Evolutionary conservation across 768 basidiomycete genomes (phyloP).

Genomic region (Terana coerulea): DNA sequence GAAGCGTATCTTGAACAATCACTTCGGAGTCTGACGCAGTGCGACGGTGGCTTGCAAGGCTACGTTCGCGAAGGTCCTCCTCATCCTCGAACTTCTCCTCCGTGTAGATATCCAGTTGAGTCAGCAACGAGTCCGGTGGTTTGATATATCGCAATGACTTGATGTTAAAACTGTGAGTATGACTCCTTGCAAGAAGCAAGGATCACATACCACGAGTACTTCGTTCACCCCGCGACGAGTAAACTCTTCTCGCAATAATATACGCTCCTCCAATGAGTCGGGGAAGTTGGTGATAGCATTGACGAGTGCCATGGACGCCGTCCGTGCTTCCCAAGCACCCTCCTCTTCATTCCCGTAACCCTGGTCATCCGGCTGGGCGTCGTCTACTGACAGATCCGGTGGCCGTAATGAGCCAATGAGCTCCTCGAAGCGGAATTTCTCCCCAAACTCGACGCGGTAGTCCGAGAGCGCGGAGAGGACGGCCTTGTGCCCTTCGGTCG

Average conservation of each 20-base stretch:
- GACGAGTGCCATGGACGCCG: slow-evolving; percentile 70
- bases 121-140: slow-evolving; percentile 76
- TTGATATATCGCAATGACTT: slow-evolving; percentile 73
- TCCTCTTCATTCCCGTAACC: slow-evolving; percentile 49
- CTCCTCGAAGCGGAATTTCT: slow-evolving; percentile 77
- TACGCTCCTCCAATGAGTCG: slow-evolving; percentile 72
- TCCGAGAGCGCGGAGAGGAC: slow-evolving; percentile 81
- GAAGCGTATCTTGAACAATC: slow-evolving; percentile 58
- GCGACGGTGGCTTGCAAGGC: slow-evolving; percentile 26
- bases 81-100: slow-evolving; percentile 93
- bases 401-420: slow-evolving; percentile 62
- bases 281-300: slow-evolving; percentile 79
- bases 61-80: slow-evolving; percentile 72
- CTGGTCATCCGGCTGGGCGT: slow-evolving; percentile 28
- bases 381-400: slow-evolving; percentile 42
- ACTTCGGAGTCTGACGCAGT: slow-evolving; percentile 46
- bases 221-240: slow-evolving; percentile 80
- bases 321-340: slow-evolving; percentile 78
- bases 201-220: slow-evolving; percentile 66
- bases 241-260: slow-evolving; percentile 80
- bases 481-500: slow-evolving; percentile 64
- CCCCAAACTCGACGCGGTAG: slow-evolving; percentile 65
- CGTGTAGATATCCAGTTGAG: slow-evolving; percentile 74
- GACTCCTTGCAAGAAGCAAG: background rate
- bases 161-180: background rate